Conservation (phyloP, 176 grass and related monocot species). For the Aegilops sharonensis region DNA sequence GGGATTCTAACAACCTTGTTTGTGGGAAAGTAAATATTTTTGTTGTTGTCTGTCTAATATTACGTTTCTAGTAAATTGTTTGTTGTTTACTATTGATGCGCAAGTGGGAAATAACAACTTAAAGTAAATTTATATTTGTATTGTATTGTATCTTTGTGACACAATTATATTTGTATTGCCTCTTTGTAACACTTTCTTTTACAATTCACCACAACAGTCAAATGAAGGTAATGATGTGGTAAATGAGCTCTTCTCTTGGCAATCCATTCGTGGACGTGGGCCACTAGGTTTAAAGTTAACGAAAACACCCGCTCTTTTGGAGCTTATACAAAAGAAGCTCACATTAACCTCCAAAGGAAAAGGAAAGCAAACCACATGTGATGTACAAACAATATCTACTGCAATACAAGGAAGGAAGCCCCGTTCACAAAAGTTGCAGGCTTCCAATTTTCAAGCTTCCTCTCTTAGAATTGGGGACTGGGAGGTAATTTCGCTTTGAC, state of each 20-base stretch:
- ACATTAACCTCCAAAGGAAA: background rate
- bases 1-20: no score
- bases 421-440: background rate
- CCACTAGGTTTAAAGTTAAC: slow-evolving; percentile 11
- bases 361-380: background rate
- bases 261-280: background rate
- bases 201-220: background rate
- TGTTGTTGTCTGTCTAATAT: background rate
- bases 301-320: background rate
- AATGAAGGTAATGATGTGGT: background rate
- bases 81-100: background rate
- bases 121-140: no score
- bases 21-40: background rate
- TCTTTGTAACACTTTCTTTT: background rate
- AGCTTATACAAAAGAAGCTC: slow-evolving; percentile 9
- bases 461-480: background rate
- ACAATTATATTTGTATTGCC: background rate
- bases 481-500: background rate
- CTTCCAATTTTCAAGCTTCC: background rate
- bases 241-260: background rate
- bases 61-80: background rate
- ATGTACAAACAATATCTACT: background rate
- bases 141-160: background rate
- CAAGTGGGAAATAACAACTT: background rate
- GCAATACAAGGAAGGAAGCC: background rate